Evolutionary conservation across 805 yeast genomes (phyloP), one percentile per base, ranked within the genome.

Genomic region (Naumovozyma castellii): DNA sequence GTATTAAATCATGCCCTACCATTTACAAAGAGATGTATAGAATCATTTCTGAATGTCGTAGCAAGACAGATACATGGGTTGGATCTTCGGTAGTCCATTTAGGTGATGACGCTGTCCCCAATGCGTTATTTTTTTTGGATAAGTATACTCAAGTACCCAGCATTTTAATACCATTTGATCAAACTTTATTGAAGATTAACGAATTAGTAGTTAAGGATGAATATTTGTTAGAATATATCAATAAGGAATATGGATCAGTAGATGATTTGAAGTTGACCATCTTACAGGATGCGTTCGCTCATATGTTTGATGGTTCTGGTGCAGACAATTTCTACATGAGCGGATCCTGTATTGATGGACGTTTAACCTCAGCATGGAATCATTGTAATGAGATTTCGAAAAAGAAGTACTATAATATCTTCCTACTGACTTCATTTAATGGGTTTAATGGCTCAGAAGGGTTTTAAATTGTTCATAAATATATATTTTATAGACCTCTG

Each of bases 91-190:
- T 80, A 17, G 82, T 83, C 18, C 94, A 83, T 59, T 54, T 84
- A 14, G 94, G 92, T 32, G 94, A 83, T 57, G 81, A 78, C 50
- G 83, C 88, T 1, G 94, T 83, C 4, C 94, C 94, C 2, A 83
- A 83, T 56, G 87, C 90, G 0, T 57, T 84, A 43, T 82, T 82
- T 54, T 83, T 83, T 65, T 61, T 83, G 38, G 92, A 83, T 59
- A 83, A 84, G 56, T 83, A 83, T 55, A 72, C 80, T 22, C 94
- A 83, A 57, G 84, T 84, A 2, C 92, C 92, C 22, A 71, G 79
- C 37, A 82, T 83, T 29, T 61, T 83, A 49, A 82, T 76, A 33
- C 94, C 94, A 2, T 75, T 83, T 35, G 82, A 80, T 52, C 68
- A 69, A 27, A 73, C 75, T 31, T 54, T 84, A 27, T 54, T 66